These are phyloP conservation scores for Microsporum canis DNA, from an alignment of 2,329 filamentous ascomycete genomes.

Conservation along the genomic window DNA sequence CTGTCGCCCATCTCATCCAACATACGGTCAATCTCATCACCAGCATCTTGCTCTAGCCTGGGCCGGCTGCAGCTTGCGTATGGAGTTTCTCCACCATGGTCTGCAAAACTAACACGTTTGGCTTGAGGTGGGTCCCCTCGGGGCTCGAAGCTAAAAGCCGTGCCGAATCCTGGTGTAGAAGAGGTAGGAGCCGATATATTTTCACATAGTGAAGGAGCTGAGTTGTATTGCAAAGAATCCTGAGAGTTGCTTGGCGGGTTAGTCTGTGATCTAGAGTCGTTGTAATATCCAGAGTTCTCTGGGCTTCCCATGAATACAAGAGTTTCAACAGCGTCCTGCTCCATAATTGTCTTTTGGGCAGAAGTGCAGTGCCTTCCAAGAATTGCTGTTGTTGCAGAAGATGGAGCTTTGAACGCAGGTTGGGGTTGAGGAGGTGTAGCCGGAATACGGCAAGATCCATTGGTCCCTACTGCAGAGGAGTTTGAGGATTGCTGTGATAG, in stretches of 20 bases:
- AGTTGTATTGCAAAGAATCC: constrained; percentile 8
- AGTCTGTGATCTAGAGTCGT: constrained; percentile 23
- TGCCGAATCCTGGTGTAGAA: constrained; percentile 1
- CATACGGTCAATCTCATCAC: constrained; percentile 22
- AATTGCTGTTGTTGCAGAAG: constrained; percentile 14
- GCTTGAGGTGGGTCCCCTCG: background rate
- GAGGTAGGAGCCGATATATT: constrained; percentile 14
- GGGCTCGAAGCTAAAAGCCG: background rate
- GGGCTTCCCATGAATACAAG: constrained; percentile 42
- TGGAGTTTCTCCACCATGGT: constrained; percentile 11
- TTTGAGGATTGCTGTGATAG: constrained; percentile 13
- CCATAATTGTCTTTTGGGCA: constrained; percentile 36
- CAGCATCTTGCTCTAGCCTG: constrained; percentile 14
- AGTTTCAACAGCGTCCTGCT: constrained; percentile 42
- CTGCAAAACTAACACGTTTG: constrained; percentile 16
- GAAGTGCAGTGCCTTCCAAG: constrained; percentile 25
- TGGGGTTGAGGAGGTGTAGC: constrained; percentile 24
- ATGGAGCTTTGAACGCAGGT: constrained; percentile 19
- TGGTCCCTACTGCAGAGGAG: constrained; percentile 16
- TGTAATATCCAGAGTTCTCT: constrained; percentile 36
- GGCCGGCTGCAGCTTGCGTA: constrained; percentile 4
- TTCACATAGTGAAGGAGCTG: constrained; percentile 13
- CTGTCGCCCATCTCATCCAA: constrained; percentile 20
- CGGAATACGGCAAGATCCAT: constrained; percentile 19
- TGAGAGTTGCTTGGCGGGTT: constrained; percentile 10